Percentiles rank a stretch among this genome's conserved stretches.
Conservation (phyloP, 176 grass and related monocot species). For the Oryza rufipogon region DNA sequence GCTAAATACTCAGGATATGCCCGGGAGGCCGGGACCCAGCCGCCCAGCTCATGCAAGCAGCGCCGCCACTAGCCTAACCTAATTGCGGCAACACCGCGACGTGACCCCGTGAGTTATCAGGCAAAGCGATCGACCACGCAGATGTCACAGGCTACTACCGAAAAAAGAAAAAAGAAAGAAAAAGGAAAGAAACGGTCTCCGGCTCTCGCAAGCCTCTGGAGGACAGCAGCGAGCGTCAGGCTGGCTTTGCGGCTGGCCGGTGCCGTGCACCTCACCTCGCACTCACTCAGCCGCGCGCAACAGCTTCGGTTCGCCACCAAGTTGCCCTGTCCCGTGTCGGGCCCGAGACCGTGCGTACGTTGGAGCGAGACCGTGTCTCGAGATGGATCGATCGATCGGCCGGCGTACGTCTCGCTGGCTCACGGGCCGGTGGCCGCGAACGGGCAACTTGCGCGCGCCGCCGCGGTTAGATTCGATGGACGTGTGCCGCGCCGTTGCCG, state of each 20-base stretch:
- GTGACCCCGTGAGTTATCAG: not conserved
- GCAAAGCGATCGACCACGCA: constrained; percentile 31
- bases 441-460: not conserved
- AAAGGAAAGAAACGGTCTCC: not conserved
- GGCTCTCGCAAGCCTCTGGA: not conserved
- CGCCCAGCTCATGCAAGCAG: not conserved
- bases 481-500: not conserved
- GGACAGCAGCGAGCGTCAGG: not conserved
- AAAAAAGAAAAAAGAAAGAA: not conserved
- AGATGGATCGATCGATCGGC: not conserved
- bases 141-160: constrained; percentile 21
- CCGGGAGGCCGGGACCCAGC: not conserved
- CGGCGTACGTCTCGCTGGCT: not conserved
- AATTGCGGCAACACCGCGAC: constrained; percentile 10
- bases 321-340: not conserved
- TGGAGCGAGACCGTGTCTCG: not conserved
- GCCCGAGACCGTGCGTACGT: not conserved
- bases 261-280: constrained; percentile 45
- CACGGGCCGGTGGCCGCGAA: not conserved
- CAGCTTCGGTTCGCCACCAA: constrained; percentile 6
- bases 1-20: not conserved
- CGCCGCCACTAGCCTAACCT: constrained; percentile 18
- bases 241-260: constrained; percentile 50
- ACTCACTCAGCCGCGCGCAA: constrained; percentile 11
- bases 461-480: not conserved